Conservation (phyloP, 768 basidiomycete species). For the Fomitopsis serialis region DNA sequence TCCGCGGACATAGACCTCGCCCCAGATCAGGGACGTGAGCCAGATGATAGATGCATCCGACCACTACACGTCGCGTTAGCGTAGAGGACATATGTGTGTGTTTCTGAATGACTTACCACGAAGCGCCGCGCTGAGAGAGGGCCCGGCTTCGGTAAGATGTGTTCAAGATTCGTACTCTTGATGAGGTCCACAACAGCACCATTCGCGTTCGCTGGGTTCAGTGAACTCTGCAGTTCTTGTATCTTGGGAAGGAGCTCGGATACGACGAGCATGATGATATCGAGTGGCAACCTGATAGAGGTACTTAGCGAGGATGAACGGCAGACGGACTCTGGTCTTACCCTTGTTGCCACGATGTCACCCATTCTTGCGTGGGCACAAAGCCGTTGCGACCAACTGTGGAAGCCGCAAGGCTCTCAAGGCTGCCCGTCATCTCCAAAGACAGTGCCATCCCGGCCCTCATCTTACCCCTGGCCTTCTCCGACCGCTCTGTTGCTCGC, state of each 20-base stretch:
- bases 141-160: constrained; percentile 70
- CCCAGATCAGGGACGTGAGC: constrained; percentile 93
- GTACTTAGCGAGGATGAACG: background rate
- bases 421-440: constrained; percentile 42
- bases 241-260: constrained; percentile 85
- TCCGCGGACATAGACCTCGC: constrained; percentile 87
- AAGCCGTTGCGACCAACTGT: constrained; percentile 88
- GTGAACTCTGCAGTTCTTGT: constrained; percentile 72
- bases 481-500: constrained; percentile 53
- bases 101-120: constrained; percentile 42
- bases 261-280: constrained; percentile 81
- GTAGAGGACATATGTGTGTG: background rate
- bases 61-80: constrained; percentile 52
- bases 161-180: constrained; percentile 57
- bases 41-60: constrained; percentile 87
- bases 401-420: constrained; percentile 61
- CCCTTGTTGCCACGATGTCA: constrained; percentile 97
- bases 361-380: constrained; percentile 96
- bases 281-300: constrained; percentile 69
- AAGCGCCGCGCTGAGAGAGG: constrained; percentile 69
- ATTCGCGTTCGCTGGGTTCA: constrained; percentile 55
- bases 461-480: constrained; percentile 92
- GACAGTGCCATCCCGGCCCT: constrained; percentile 61
- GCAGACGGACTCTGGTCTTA: constrained; percentile 26
- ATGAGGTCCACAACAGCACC: constrained; percentile 73